Base-by-base conservation (phyloP, 495 filamentous ascomycete species). In the Arthonia radiata region DNA sequence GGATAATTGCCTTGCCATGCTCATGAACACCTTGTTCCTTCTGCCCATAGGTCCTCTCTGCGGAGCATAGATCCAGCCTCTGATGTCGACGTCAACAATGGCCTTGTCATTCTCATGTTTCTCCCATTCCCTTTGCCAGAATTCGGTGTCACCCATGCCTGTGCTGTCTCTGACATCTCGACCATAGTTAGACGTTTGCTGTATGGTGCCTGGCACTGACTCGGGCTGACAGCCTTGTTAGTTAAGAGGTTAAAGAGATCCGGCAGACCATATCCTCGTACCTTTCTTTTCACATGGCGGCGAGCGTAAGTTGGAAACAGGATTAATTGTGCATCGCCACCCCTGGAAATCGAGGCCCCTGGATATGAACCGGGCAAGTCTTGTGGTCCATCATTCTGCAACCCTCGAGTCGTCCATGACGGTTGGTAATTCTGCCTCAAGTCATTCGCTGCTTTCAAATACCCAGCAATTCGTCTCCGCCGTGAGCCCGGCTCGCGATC, bases 1-100 rank as follows among this genome's bases (percentile, higher is more conserved):
- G 38, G 76, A 83, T 18, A 99, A 44, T 34, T 74, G 65, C 31
- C 81, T 57, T 7, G 82, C 80, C 2, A 92, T 49, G 2, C 80
- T 77, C 30, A 94, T 59, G 38, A 90, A 51, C 33, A 93, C 50
- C 14, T 86, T 64, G 34, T 92, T 82, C 46, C 81, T 78, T 26
- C 82, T 56, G 18, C 62, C 79, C 67, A 91, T 69, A n/a, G 75
- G 80, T 0, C 79, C 79, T 39, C 58, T 61, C 36, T 78, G 73
- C 11, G 86, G 86, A 31, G 67, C 57, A 40, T 83, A 92, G 24
- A 93, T 60, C 86, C 89, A 99, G 13, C 86, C 86, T 29, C 82
- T 62, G 10, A 94, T 74, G 46, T 99, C 83, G 2, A 93, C 79
- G 44, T 89, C 80, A 3, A 91, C 77, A 10, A 92, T 51, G 8